Base-by-base conservation (phyloP, 768 basidiomycete genomes). In the Mycena epipterygia region DNA sequence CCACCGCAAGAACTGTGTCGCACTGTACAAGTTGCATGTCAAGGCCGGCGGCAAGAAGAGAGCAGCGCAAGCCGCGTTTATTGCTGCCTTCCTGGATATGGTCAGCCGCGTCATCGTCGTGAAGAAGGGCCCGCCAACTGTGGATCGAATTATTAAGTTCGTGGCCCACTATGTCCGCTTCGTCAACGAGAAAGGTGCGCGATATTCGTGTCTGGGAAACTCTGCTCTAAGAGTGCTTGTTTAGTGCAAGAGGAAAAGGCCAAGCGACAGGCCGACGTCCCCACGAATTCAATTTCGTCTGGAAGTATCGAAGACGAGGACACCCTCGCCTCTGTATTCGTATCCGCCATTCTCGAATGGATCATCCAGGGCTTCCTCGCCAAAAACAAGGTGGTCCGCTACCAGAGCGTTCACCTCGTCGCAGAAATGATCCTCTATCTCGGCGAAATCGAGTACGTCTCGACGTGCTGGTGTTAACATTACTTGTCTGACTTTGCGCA, bases 1-100 rank as follows among this genome's bases (percentile, higher is more conserved):
- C 79, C 97, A 98, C 81, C 93, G 94, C 75, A 98, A 98, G 85
- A 98, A 98, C 80, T 88, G 92, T 61, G 92, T 96, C 49, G 91
- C 92, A 0, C 87, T 98, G 1, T 89, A 94, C 84, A 96, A 97
- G 78, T 80, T 97, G 35, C 95, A 97, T 75, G 72, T 84, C 17
- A 88, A 91, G 67, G 91, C 17, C 1, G 21, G 33, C 8, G 35
- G 79, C 19, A 80, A 89, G 69, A 89, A 85, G 16, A 84, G 91
- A 23, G 85, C 87, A 1, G 97, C 96, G 3, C 96, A 98, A 79
- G 86, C 88, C 70, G 87, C 85, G 0, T 98, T 99, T 78, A 90
- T 92, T 59, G 90, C 92, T 53, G 81, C 82, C 1, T 95, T 97
- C 73, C 81, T 94, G 37, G 89, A 90, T 52, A 89, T 95, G 86